Base-by-base conservation (phyloP, 208 protist species). In the Plasmodiophora brassicae region DNA sequence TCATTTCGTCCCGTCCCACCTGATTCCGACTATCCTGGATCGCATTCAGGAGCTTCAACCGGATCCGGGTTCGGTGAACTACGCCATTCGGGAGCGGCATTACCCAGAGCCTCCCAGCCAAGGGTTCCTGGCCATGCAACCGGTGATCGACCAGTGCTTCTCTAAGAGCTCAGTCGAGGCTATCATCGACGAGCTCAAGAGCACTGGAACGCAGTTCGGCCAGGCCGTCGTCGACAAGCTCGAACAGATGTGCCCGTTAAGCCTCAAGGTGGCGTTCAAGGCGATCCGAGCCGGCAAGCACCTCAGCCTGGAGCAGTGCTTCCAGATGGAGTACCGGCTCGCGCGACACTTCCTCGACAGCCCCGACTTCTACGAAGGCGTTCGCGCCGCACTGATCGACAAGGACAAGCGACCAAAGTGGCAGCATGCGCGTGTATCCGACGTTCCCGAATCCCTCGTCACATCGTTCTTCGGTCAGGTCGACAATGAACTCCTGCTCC, bases 391-490 rank as follows among this genome's bases (percentile, higher is more conserved):
- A 46, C 45, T 84, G n/a, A 22, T 84, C 45, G 71, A 84, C n/a
- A 84, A 84, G 45, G 71, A 84, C n/a, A 14, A 41, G 14, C 14
- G 25, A n/a, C 71, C 71, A 41, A 38, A 60, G 22, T 84, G 71
- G 71, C 32, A 84, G 32, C n/a, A 38, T 41, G 38, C 71, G 32
- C 14, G 20, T 14, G 14, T 84, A 22, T 14, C 71, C 20, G 38
- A 84, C 32, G 71, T 84, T 84, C 38, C 32, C 25, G 45, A 41
- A 14, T 84, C 71, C 20, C 20, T 84, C 71, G 45, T 84, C 25
- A 22, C 14, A 25, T 71, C 32, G 45, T 84, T 93, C 91, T 91
- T 22, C 5, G 20, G 50, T 25, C 50, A 14, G 20, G 25, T 57
- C 50, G 50, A 14, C 14, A 25, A 57, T 25, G 50, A 57, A 25